Evolutionary conservation across 345 rosid species (phyloP).

Genomic region (Aethionema arabicum): DNA sequence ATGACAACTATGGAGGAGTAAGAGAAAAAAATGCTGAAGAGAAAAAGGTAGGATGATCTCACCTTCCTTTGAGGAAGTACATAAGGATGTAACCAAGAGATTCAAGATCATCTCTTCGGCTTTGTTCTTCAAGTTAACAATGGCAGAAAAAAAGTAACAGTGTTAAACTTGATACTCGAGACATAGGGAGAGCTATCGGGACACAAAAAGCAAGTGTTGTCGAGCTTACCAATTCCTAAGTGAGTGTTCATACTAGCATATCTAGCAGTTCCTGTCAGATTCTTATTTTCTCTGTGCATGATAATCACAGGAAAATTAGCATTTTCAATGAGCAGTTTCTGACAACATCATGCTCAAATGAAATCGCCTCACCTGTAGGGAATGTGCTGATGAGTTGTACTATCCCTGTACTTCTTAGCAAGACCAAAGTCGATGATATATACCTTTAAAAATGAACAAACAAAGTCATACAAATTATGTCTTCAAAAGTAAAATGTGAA

Average conservation of each 20-base stretch:
- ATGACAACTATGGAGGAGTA: conserved; percentile 22
- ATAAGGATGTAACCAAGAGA: conserved; percentile 92
- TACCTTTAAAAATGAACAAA: conserved; percentile 37
- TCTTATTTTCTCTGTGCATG: conserved; percentile 56
- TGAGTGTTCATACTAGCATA: conserved; percentile 69
- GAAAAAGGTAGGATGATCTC: conserved; percentile 14
- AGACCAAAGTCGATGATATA: conserved; percentile 61
- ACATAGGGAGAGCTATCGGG: not conserved
- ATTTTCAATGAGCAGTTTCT: not conserved
- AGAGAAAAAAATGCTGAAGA: not conserved
- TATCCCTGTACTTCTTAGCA: conserved; percentile 57
- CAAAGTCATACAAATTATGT: conserved; percentile 1
- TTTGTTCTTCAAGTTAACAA: conserved; percentile 47
- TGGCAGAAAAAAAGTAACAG: conserved; percentile 21
- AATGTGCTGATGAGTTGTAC: conserved; percentile 54
- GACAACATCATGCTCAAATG: not conserved
- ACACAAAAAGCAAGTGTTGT: not conserved
- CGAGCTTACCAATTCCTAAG: conserved; percentile 51
- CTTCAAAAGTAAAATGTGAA: not conserved
- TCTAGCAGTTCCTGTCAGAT: conserved; percentile 65
- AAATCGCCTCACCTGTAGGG: conserved; percentile 46
- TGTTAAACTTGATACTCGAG: conserved; percentile 27
- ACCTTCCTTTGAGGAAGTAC: conserved; percentile 81
- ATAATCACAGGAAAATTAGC: conserved; percentile 7
- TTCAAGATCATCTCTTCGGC: conserved; percentile 94